phyloP scores from a whole-genome alignment of 208 protist species.

The Angomonas deanei region DNA sequence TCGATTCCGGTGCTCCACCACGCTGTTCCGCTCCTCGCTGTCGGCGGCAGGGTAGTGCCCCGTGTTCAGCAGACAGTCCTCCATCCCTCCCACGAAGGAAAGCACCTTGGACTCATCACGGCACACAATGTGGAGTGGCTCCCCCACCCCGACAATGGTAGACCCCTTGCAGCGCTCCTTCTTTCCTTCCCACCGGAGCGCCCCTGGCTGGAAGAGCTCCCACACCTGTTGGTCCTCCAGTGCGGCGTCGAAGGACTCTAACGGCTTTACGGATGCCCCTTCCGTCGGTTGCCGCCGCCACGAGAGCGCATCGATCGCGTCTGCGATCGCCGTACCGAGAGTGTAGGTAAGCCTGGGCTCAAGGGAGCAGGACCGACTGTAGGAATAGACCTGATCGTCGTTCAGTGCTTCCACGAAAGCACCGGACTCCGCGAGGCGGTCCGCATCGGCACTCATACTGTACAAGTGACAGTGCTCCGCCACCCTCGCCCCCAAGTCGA shows the following conservation, averaged over 20 bases:
- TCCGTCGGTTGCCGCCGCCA: slow-evolving; percentile 20
- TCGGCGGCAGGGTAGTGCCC: slow-evolving; percentile 75
- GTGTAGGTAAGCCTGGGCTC: slow-evolving; percentile 39
- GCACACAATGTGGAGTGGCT: slow-evolving; percentile 55
- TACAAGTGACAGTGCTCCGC: slow-evolving; percentile 84
- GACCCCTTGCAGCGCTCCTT: neutral
- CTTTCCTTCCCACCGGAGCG: neutral
- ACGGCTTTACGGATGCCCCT: neutral
- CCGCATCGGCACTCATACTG: slow-evolving; percentile 64
- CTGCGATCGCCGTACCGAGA: slow-evolving; percentile 59
- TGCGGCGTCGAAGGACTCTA: neutral
- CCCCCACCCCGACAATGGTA: slow-evolving; percentile 2
- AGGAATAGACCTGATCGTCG: slow-evolving; percentile 71
- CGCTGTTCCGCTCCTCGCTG: slow-evolving; percentile 51
- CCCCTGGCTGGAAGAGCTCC: neutral
- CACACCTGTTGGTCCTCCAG: neutral
- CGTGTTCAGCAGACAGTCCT: slow-evolving; percentile 85
- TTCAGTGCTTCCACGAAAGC: slow-evolving; percentile 32
- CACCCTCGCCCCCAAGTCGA: slow-evolving; percentile 77
- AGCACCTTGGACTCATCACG: slow-evolving; percentile 44
- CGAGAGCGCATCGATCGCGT: slow-evolving; percentile 64
- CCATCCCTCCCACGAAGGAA: slow-evolving; percentile 64
- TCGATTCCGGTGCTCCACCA: slow-evolving; percentile 48
- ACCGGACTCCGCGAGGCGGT: slow-evolving; percentile 29
- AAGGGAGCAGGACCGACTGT: slow-evolving; percentile 72